Evolutionary conservation across 2,329 filamentous ascomycete genomes (phyloP).

Genomic region (Verticillium tricorpus): DNA sequence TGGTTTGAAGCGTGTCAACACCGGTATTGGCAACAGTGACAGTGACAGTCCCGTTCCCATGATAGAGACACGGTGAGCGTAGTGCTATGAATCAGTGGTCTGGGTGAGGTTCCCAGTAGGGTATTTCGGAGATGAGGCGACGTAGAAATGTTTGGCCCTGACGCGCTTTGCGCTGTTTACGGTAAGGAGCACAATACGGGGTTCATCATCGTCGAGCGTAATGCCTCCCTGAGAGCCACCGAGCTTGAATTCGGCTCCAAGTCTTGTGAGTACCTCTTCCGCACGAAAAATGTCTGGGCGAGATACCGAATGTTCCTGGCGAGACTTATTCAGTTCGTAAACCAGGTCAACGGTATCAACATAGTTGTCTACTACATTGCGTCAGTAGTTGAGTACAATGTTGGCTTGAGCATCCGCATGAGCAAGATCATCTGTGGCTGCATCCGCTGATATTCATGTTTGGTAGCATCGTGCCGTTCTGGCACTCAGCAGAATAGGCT

Average conservation of each 20-base stretch:
- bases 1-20: no score
- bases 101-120: no score
- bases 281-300: constrained; percentile 25
- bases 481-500: constrained; percentile 23
- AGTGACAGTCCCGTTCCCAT: no score
- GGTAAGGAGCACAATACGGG: no score
- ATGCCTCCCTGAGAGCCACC: no score
- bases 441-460: constrained; percentile 30
- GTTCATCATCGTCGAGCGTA: no score
- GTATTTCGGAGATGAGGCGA: no score
- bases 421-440: constrained; percentile 27
- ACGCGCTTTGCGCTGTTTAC: constrained; percentile 1
- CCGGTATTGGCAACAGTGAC: no score
- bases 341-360: constrained; percentile 44
- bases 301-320: constrained; percentile 40
- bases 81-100: no score
- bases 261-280: no score
- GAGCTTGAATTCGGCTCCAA: no score
- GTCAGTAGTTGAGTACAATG: constrained; percentile 24
- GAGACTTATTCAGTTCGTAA: constrained; percentile 40
- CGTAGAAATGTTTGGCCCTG: constrained; percentile 15
- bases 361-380: constrained; percentile 31
- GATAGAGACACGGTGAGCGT: no score
- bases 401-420: constrained; percentile 20
- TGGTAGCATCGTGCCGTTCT: constrained; percentile 26